phyloP scores from a whole-genome alignment of 176 grass and related monocot genomes.

The Pharus latifolius region DNA sequence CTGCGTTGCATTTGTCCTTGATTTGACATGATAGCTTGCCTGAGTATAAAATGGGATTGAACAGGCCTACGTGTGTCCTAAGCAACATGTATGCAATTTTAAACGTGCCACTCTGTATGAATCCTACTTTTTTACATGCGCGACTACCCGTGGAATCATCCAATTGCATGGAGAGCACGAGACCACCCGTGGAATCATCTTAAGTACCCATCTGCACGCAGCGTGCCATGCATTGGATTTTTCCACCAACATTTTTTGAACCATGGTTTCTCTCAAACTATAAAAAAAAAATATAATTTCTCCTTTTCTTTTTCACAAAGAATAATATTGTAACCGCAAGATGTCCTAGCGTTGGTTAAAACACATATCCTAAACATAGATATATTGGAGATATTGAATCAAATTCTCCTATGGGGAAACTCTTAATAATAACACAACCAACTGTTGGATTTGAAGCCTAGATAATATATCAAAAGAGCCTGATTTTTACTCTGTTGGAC shows the following conservation, averaged over 20 bases:
- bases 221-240: background rate
- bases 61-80: slow-evolving; percentile 8
- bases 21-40: background rate
- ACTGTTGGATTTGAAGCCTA: no score
- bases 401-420: no score
- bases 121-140: slow-evolving; percentile 6
- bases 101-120: background rate
- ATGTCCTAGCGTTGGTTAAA: no score
- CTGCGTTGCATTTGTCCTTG: background rate
- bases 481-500: no score
- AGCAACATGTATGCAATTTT: background rate
- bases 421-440: no score
- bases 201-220: background rate
- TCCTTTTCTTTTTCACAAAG: no score
- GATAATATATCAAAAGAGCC: no score
- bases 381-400: no score
- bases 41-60: background rate
- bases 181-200: background rate
- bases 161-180: background rate
- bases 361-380: no score
- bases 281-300: no score
- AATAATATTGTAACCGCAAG: no score
- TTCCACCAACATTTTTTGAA: background rate
- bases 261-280: no score
- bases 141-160: slow-evolving; percentile 2